These are phyloP conservation scores for Bipolaris sorokiniana DNA, from an alignment of 2,329 filamentous ascomycete species.

Conservation along the genomic window DNA sequence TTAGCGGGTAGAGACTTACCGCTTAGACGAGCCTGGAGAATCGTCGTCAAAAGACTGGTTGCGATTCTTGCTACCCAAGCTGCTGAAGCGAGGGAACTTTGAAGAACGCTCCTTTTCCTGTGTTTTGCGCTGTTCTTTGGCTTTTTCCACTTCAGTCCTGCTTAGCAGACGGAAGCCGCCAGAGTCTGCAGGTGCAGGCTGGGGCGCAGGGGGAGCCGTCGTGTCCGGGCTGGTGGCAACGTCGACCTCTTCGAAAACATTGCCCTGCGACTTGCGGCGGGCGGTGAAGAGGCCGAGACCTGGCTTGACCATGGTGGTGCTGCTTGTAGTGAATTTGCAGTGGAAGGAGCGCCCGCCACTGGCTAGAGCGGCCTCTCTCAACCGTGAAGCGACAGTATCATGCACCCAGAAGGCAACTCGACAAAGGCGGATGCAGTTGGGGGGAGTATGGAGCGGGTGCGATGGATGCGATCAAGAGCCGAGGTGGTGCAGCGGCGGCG, in stretches of 20 bases:
- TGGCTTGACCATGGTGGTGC: constrained; percentile 39
- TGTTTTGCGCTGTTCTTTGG: constrained; percentile 36
- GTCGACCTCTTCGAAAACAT: constrained; percentile 40
- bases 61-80: constrained; percentile 42
- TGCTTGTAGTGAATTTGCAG: background rate
- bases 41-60: constrained; percentile 47
- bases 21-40: constrained; percentile 45
- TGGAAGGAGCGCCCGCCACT: constrained; percentile 18
- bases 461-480: constrained; percentile 2
- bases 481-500: background rate
- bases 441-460: constrained; percentile 1
- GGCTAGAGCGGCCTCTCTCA: constrained; percentile 29
- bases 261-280: constrained; percentile 48
- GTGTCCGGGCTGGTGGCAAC: constrained; percentile 31
- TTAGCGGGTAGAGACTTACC: constrained; percentile 36
- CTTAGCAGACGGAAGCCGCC: constrained; percentile 46
- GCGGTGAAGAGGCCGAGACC: constrained; percentile 41
- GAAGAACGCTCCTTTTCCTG: constrained; percentile 41
- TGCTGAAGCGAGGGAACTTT: constrained; percentile 45
- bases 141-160: constrained; percentile 40
- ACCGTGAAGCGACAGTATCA: constrained; percentile 21
- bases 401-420: constrained; percentile 18
- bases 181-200: constrained; percentile 21
- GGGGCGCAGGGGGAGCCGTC: constrained; percentile 11
- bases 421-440: constrained; percentile 11